Percentiles rank a stretch among this genome's conserved stretches.
phyloP scores from a whole-genome alignment of 768 basidiomycete species.

The Suillus brevipes region DNA sequence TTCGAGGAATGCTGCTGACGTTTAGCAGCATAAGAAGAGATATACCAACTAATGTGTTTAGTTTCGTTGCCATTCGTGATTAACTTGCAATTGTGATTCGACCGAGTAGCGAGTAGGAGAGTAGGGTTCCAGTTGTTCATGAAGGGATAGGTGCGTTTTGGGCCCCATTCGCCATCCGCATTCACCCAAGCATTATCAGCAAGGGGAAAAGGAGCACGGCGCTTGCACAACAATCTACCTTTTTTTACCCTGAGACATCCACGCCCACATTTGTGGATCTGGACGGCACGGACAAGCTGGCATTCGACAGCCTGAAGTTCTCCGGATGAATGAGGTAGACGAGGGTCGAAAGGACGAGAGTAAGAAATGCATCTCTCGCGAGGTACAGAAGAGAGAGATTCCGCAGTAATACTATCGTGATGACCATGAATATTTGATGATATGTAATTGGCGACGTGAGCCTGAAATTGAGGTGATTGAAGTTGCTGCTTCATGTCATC shows the following conservation, averaged over 20 bases:
- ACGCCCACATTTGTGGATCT: background rate
- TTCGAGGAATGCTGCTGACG: background rate
- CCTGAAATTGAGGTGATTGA: too few species aligned
- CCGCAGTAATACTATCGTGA: background rate
- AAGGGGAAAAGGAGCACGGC: background rate
- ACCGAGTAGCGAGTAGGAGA: background rate
- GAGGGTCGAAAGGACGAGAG: background rate
- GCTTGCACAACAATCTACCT: background rate
- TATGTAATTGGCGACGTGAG: too few species aligned
- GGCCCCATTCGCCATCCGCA: background rate
- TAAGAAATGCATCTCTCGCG: background rate
- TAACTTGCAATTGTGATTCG: background rate
- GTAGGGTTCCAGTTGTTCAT: background rate
- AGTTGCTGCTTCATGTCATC: background rate
- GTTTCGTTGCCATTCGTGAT: background rate
- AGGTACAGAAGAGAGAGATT: background rate
- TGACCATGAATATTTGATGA: background rate
- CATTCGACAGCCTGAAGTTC: too few species aligned
- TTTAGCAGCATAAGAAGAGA: background rate
- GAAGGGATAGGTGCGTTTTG: rapidly evolving
- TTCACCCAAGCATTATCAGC: background rate
- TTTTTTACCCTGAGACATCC: background rate
- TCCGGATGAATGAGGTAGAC: too few species aligned
- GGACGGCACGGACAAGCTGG: background rate
- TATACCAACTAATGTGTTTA: background rate